Conservation (phyloP, 805 yeast species). For the Candida saitoana region DNA sequence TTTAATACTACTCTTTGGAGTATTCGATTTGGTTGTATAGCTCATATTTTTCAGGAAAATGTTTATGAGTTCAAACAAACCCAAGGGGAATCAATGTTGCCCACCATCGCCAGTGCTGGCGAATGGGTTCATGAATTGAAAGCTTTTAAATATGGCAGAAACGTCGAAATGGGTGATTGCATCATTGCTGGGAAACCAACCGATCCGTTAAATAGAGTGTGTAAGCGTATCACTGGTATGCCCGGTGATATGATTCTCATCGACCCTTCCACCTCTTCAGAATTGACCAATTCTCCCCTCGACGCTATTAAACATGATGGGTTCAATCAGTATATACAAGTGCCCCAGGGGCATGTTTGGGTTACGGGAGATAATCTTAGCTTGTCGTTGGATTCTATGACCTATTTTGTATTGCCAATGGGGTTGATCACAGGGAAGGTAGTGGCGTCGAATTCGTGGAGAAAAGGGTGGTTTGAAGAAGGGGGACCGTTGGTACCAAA, state of each 20-base stretch:
- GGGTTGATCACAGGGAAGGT: conserved; percentile 86
- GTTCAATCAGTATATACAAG: conserved; percentile 57
- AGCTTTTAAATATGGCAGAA: conserved; percentile 56
- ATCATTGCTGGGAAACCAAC: conserved; percentile 88
- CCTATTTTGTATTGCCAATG: conserved; percentile 86
- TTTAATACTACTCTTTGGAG: conserved; percentile 43
- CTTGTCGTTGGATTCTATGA: conserved; percentile 83
- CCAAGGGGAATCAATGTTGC: conserved; percentile 92
- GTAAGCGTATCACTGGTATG: conserved; percentile 93
- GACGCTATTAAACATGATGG: conserved; percentile 33
- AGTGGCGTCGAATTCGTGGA: conserved; percentile 57
- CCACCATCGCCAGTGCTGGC: conserved; percentile 68
- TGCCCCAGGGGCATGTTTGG: conserved; percentile 97
- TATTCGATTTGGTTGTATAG: conserved; percentile 55
- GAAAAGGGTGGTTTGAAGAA: conserved; percentile 42
- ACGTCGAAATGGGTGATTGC: conserved; percentile 76
- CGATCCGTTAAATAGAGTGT: conserved; percentile 77
- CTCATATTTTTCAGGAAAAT: conserved; percentile 64
- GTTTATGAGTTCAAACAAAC: conserved; percentile 77
- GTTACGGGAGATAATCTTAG: conserved; percentile 91
- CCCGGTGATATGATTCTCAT: conserved; percentile 83
- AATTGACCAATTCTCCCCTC: conserved; percentile 29
- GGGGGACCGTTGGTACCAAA: conserved; percentile 54
- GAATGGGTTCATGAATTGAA: conserved; percentile 82
- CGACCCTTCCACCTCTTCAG: conserved; percentile 68